Conservation (phyloP, 2,329 filamentous ascomycete genomes). For the Peltaster fructicola region DNA sequence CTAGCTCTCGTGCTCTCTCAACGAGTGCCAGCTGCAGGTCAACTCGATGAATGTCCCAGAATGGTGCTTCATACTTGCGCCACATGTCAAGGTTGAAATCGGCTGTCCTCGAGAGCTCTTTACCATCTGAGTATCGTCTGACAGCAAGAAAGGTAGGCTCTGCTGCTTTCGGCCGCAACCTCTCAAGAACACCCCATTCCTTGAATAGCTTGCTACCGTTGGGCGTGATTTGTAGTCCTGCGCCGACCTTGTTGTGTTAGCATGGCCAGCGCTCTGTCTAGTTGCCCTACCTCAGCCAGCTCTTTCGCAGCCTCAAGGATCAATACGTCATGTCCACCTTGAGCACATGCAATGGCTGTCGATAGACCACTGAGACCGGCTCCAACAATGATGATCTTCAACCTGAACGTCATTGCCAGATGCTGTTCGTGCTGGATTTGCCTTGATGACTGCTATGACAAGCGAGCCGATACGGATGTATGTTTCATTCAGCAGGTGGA, state of each 20-base stretch:
- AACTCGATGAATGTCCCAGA: conserved; percentile 43
- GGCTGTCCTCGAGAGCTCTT: conserved; percentile 31
- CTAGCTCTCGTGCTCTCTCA: conserved; percentile 33
- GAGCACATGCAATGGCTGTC: conserved; percentile 16
- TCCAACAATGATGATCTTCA: conserved; percentile 18
- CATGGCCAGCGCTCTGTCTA: background rate
- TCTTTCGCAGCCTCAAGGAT: conserved; percentile 20
- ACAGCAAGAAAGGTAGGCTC: conserved; percentile 34
- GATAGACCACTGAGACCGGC: conserved; percentile 19
- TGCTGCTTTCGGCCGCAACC: conserved; percentile 20
- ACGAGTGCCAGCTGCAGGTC: conserved; percentile 40
- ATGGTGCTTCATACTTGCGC: conserved; percentile 38
- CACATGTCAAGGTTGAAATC: conserved; percentile 37
- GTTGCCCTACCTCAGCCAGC: conserved; percentile 21
- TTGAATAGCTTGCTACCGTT: conserved; percentile 23
- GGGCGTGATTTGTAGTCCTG: conserved; percentile 36
- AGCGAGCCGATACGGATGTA: too few relatives aligned
- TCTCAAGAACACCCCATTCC: conserved; percentile 31
- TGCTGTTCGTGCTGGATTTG: too few relatives aligned
- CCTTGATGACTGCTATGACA: too few relatives aligned
- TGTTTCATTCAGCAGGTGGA: too few relatives aligned
- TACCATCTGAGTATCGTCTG: conserved; percentile 33
- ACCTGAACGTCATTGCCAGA: too few relatives aligned
- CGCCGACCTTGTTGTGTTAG: conserved; percentile 25
- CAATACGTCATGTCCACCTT: conserved; percentile 17